Conservation (phyloP, 805 yeast species). For the Nadsonia fulvescens region DNA sequence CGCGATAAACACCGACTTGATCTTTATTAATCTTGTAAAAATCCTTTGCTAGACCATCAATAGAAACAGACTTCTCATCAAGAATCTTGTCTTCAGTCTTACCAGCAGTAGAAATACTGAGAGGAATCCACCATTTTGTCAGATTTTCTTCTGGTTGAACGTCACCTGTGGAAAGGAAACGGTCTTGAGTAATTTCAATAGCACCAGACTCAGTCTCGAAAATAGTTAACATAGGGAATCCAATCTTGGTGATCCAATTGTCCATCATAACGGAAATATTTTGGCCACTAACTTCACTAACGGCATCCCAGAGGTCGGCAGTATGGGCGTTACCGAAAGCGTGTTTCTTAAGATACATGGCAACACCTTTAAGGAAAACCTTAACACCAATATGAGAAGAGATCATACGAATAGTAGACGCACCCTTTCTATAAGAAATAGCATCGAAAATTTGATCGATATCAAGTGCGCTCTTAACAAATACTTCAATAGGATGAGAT, state of each 20-base stretch:
- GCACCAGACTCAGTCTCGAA: conserved; percentile 30
- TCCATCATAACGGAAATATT: conserved; percentile 60
- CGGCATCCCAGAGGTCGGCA: conserved; percentile 58
- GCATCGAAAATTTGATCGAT: conserved; percentile 76
- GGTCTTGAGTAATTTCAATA: conserved; percentile 31
- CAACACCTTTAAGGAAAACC: conserved; percentile 59
- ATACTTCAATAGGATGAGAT: conserved; percentile 75
- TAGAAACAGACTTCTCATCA: conserved; percentile 5
- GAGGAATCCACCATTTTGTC: conserved; percentile 31
- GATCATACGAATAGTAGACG: conserved; percentile 63
- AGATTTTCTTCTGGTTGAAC: conserved; percentile 58
- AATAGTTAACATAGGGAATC: conserved; percentile 58
- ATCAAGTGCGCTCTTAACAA: conserved; percentile 60
- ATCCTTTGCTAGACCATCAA: conserved; percentile 8
- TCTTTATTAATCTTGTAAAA: conserved; percentile 46
- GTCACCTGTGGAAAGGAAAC: conserved; percentile 63
- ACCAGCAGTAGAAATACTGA: conserved; percentile 13
- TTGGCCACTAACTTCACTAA: conserved; percentile 51
- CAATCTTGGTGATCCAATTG: conserved; percentile 64
- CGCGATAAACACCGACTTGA: conserved; percentile 59
- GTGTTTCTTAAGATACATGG: conserved; percentile 57
- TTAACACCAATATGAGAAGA: conserved; percentile 68
- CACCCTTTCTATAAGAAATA: conserved; percentile 68
- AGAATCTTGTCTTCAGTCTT: conserved; percentile 10
- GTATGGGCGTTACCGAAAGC: conserved; percentile 65